These are phyloP conservation scores for Saccharomycopsis malanga DNA, from an alignment of 805 yeast genomes.

Conservation along the genomic window DNA sequence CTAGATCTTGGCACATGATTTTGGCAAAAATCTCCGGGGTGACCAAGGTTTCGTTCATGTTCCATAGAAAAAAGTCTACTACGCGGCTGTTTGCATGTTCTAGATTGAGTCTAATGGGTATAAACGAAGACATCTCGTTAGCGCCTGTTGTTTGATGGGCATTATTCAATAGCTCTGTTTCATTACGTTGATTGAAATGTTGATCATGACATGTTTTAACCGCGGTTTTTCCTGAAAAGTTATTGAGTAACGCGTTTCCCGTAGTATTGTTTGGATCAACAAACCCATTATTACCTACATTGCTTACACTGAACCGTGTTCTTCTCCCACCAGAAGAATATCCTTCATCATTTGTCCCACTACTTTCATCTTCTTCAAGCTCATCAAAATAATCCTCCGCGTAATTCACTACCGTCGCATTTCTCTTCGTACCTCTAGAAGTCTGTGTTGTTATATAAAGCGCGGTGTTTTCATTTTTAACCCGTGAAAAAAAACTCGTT, in stretches of 20 bases:
- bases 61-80: conserved; percentile 71
- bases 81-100: conserved; percentile 51
- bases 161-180: not conserved
- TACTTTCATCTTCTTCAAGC: conserved; percentile 36
- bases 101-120: conserved; percentile 61
- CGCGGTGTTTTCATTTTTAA: conserved; percentile 68
- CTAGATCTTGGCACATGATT: conserved; percentile 76
- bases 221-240: conserved; percentile 35
- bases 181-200: not conserved
- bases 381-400: conserved; percentile 64
- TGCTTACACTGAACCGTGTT: conserved; percentile 8
- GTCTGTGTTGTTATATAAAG: conserved; percentile 67
- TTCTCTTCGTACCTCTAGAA: conserved; percentile 71
- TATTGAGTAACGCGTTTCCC: conserved; percentile 25
- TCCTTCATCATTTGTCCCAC: conserved; percentile 8
- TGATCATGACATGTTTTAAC: conserved; percentile 31
- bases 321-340: not conserved
- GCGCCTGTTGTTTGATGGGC: not conserved
- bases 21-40: conserved; percentile 72
- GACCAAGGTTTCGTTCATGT: conserved; percentile 52
- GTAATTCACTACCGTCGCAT: conserved; percentile 64
- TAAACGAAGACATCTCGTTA: conserved; percentile 35
- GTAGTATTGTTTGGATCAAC: conserved; percentile 24
- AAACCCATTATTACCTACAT: conserved; percentile 7
- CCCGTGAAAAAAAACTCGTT: conserved; percentile 65